Base-by-base conservation (phyloP, 148 eudicot genomes). In the Rhododendron vialii region DNA sequence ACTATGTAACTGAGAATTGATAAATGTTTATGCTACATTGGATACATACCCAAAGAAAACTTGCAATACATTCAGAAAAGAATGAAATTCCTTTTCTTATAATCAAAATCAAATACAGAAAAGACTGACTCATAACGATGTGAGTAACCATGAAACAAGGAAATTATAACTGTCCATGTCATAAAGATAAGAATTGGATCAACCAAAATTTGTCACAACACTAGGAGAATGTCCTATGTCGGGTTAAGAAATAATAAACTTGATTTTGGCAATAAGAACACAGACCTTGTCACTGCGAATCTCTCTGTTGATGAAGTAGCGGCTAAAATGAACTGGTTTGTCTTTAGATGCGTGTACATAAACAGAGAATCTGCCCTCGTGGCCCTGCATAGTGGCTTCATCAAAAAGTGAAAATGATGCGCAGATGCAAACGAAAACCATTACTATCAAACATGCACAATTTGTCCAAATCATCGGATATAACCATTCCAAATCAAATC, bases 271-370 rank as follows among this genome's bases (percentile, higher is more conserved):
- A 69, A 51, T 22, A 65, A 28, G 77, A 61, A 65, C 41, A 74
- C 67, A 35, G 82, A 94, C 98, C 98, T 92, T 90, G 63, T 91
- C 95, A 89, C 98, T 94, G 76, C 90, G 95, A 85, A 93, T 89
- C 78, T 94, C 91, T 48, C 93, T 88, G 82, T 90, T 65, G 57
- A 89, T 41, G 86, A 94, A 94, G 87, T 90, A 93, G 78, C 67
- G 90, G 90, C 94, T 94, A 81, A 86, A 82, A 87, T 92, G 90
- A 61, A 88, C 91, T 30, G 94, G 93, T 86, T 90, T 92, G 79
- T 87, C 88, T 65, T 78, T 89, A 82, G 98, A 94, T 83, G 98
- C 94, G 75, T 94, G 98, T 55, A 93, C 92, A 84, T 93, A 93
- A 57, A 94, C 89, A 82, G 93, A 89, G 81, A 93, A 94, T 88